Base-by-base conservation (phyloP, 2,329 filamentous ascomycete species). In the Penicillium sp. region DNA sequence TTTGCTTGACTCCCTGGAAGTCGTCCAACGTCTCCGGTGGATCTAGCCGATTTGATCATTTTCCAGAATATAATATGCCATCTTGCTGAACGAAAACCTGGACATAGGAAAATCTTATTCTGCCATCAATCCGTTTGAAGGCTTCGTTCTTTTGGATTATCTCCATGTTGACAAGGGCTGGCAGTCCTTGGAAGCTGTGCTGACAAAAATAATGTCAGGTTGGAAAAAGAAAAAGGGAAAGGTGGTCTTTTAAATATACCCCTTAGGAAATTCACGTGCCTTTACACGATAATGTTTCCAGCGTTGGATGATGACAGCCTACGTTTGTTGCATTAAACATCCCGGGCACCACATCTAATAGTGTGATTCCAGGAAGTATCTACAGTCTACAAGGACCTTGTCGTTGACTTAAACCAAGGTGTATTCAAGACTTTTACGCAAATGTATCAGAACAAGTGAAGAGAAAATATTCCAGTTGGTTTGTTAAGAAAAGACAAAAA, bases 51-150 rank as follows among this genome's bases (percentile, higher is more conserved):
- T 61, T 49, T 4, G 20, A 49, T 51, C 54, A 61, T 57, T 61
- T 63, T n/a, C 59, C 57, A 31, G 51, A 49, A 48, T 64, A 62
- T 45, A 62, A 30, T 31, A 46, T 50, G 42, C 56, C 56, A 42
- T 54, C 50, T 49, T 56, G 54, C 25, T 10, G 47, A 38, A 47
- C 57, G 47, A 60, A 63, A 20, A 56, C n/a, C 40, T 54, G 51
- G 43, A 61, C 50, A 28, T 63, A 62, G 41, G 61, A 53, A 45
- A 62, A 56, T 35, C 50, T 50, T 51, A 60, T 55, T 45, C 56
- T 50, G 41, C 55, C 59, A 18, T 59, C 43, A 24, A 56, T 45
- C 16, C 10, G 51, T 54, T 53, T 54, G 27, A 59, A 63, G 18
- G 58, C 54, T 25, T 63, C 57, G 13, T 55, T 54, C 10, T 45